Evolutionary conservation across 176 grass and related monocot genomes (phyloP), one percentile per base, ranked within the genome.

Genomic region (Aegilops umbellulata): DNA sequence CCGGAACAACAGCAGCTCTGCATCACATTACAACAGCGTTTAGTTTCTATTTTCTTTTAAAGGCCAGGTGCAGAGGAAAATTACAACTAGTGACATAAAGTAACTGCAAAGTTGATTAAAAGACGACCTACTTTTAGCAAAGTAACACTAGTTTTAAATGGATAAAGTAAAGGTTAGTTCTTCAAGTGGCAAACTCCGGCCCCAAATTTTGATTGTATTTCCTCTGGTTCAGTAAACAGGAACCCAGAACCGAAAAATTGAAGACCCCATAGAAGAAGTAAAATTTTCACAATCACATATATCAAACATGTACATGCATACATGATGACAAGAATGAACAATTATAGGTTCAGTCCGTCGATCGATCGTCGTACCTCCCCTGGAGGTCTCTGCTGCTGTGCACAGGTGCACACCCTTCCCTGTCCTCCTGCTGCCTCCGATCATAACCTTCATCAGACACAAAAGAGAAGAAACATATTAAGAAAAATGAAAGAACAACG

Each of bases 1-100:
- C 97, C 5, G 88, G 90, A 72, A 26, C 69, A 89, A 91, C 31
- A 65, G 76, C 60, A 41, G 78, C 76, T 91, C 92, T 99, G 47
- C 65, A 87, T 85, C 80, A 55, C 80, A 86, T 86, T 51, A 57
- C 4, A 80, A 5, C 75, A 58, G 9, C 12, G 5, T 8, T 91
- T 11, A 89, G 74, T 68, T 17, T 22, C 24, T 10, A 57, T n/a
- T 77, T 4, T 69, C 15, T 36, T 36, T 20, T 16, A 47, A 29
- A 16, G 1, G 8, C 12, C 13, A 51, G 25, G 3, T 76, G n/a
- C n/a, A n/a, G n/a, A n/a, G n/a, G n/a, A n/a, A 30, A 30, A 30
- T 2, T 30, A 30, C 29, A 30, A 30, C 29, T 30, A 30, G 29
- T 57, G 16, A 80, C 24, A 81, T 35, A 82, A 86, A 88, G 73